Base-by-base conservation (phyloP, 805 yeast species). In the Yamadazyma insecticola region DNA sequence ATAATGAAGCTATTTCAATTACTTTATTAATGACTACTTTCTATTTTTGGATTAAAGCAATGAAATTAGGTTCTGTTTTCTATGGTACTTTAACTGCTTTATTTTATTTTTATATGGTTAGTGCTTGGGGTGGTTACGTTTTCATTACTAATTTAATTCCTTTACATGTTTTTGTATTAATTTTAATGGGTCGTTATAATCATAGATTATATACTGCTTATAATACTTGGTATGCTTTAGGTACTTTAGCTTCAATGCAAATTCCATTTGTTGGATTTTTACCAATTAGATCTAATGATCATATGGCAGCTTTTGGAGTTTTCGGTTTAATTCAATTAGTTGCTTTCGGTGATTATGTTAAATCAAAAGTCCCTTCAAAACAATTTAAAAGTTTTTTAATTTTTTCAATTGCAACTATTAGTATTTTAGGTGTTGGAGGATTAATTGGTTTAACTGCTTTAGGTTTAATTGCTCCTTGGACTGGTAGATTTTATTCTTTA, bases 51-150 rank as follows among this genome's bases (percentile, higher is more conserved):
- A 82, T 92, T 60, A 89, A 88, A 63, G 81, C 96, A 9, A 74
- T 86, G 59, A 90, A 90, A 59, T 68, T 82, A 23, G 99, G 98
- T 27, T 85, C 96, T 1, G 78, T 89, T 12, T 72, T 85, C 44
- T 86, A 79, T 69, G 92, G 87, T 8, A 69, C 90, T 2, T 63
- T 82, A 46, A 78, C 97, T 17, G 95, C 98, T 2, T 55, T 87
- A 20, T 82, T 79, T 48, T 92, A 94, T 67, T 92, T 94, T 62
- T 92, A 92, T 71, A 92, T 92, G 99, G 99, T 92, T 31, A 80
- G 95, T 28, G 98, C 99, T 9, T 89, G 99, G 97, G 99, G 99
- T 69, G 99, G 99, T 16, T 92, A 92, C 55, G 99, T 94, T 31
- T 92, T 92, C 70, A 94, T 92, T 63, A 92, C 99, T 37, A 92